Base-by-base conservation (phyloP, 371 early-diverging fungal genomes). In the Apophysomyces elegans region DNA sequence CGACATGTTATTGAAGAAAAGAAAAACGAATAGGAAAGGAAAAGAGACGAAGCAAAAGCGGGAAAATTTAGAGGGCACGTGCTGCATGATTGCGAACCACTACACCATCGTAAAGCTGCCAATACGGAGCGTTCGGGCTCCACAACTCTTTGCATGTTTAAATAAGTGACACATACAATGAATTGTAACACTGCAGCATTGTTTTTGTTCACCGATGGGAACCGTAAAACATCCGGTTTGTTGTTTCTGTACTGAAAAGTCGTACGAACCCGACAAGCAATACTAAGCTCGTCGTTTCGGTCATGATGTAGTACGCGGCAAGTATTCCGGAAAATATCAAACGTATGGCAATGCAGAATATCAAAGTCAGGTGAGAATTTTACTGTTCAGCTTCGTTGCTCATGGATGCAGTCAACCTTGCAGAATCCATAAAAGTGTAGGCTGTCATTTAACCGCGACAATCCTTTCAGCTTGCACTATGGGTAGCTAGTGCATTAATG, bases 41-140 rank as follows among this genome's bases (percentile, higher is more conserved):
- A 13, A 39, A 44, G 38, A 56, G 26, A 56, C 16, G 9, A 56
- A 54, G 36, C 8, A 13, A 60, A 60, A 26, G 37, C 32, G 41
- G 41, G 43, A 44, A 43, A 44, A 60, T 50, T 50, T 50, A 50
- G 54, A 7, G 54, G 54, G 54, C 54, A 50, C 54, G 54, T 50
- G 54, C 11, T 50, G 54, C 54, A 50, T 50, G 54, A 50, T 50
- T 50, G 21, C 21, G 54, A 50, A 21, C 54, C 32, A 18, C 21
- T 7, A 9, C 54, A 50, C 54, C 54, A 26, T 50, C 32, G 2
- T 26, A 26, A 26, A 26, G 32, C 32, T 26, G 32, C 32, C 32
- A 26, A 26, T 26, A 26, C 54, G 54, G 54, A 21, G 7, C 21
- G 21, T 11, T 50, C 54, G 54, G 54, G 54, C 54, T 50, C 54